Evolutionary conservation across 2,329 filamentous ascomycete species (phyloP), one percentile per base, ranked within the genome.

Genomic region (Ophiostoma angusticollis): DNA sequence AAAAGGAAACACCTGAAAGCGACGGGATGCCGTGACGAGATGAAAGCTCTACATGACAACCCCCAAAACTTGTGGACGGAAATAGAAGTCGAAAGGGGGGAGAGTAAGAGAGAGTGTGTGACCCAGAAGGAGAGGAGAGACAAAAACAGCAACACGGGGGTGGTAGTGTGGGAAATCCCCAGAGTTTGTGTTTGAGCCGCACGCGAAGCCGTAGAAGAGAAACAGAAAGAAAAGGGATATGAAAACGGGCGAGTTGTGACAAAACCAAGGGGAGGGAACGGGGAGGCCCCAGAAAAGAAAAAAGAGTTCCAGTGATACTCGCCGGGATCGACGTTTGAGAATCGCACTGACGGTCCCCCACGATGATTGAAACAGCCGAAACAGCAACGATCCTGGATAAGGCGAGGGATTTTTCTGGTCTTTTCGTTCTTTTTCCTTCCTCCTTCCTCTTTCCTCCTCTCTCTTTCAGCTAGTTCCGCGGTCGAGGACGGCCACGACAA

Each of bases 301-400:
- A 34, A 24, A 9, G 8, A 22, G 29, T 8, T n/a, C 52, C 33
- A 41, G 45, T 45, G 51, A 53, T 51, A 47, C 35, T 37, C 32
- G 38, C 49, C n/a, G 51, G 53, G 57, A 61, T 59, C 56, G 54
- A 56, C 55, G 54, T 57, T 58, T 56, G 54, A 57, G 49, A 51
- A 50, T 57, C 50, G 56, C 53, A 58, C 54, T 55, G 55, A 57
- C 54, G 49, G 48, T 52, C 50, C 49, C 49, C 48, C 50, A 52
- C 48, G 50, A 49, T 48, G 52, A 54, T 58, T 57, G 55, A 61
- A 59, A 60, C 58, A 50, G 50, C 54, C 58, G 55, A 61, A 60
- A 61, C 58, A 54, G 53, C 50, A 48, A 45, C 42, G 50, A 53
- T 52, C 50, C 51, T 50, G 52, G 51, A 31, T 39, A 21, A 32